Evolutionary conservation across 129 eudicot genomes (phyloP).

Genomic region (Flaveria robusta): DNA sequence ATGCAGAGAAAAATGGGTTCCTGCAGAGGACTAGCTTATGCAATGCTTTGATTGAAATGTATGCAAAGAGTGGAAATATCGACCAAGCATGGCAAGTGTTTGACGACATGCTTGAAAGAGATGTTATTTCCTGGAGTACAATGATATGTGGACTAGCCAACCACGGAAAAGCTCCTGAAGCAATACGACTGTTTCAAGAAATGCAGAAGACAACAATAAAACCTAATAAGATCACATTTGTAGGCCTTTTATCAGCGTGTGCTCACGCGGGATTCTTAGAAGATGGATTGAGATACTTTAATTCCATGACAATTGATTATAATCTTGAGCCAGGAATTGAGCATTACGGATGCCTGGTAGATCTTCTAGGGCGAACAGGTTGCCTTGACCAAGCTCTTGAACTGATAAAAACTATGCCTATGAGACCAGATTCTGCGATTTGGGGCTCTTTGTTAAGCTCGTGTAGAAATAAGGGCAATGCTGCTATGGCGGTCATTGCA

Average conservation of each 20-base stretch:
- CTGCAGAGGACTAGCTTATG: conserved; percentile 7
- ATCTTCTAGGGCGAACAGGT: conserved; percentile 11
- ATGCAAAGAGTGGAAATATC: background rate
- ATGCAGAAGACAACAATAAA: conserved; percentile 1
- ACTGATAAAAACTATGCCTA: background rate
- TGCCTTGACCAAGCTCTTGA: conserved; percentile 3
- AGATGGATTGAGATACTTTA: conserved; percentile 6
- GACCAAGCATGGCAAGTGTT: conserved; percentile 17
- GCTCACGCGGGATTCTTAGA: conserved; percentile 3
- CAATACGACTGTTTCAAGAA: conserved; percentile 1
- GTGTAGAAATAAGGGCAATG: conserved; percentile 13
- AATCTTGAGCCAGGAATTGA: background rate
- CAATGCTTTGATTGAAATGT: conserved; percentile 20
- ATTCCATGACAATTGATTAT: conserved; percentile 5
- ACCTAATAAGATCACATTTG: conserved; percentile 12
- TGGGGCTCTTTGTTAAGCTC: conserved; percentile 6
- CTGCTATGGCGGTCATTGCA: conserved; percentile 2
- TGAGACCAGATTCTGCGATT: conserved; percentile 13
- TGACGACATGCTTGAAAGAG: conserved; percentile 1
- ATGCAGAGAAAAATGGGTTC: conserved; percentile 50
- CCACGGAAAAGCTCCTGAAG: conserved; percentile 9
- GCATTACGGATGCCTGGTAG: conserved; percentile 17
- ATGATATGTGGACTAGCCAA: background rate
- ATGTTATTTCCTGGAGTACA: conserved; percentile 15
- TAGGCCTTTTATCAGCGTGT: conserved; percentile 1